A percentile compares a stretch with the other conserved stretches of the same genome.
Conservation (phyloP, 805 yeast species). For the Ogataea saltuana region DNA sequence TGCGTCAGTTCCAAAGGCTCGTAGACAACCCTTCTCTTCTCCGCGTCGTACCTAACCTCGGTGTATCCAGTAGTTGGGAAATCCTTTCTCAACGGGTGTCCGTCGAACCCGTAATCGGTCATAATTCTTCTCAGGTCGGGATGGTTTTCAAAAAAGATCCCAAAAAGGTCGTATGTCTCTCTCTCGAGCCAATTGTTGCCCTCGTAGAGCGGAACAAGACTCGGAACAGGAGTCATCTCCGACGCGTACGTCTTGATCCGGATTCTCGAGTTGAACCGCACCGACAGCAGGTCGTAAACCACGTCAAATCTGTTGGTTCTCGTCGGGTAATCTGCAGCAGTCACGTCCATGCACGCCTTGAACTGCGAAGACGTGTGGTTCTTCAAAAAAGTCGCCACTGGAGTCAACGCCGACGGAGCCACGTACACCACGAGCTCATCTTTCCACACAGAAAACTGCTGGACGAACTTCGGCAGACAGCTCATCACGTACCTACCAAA, state of each 20-base stretch:
- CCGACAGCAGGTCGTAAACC: slow-evolving; percentile 78
- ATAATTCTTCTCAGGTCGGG: slow-evolving; percentile 87
- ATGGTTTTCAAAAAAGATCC: slow-evolving; percentile 84
- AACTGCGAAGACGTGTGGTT: slow-evolving; percentile 82
- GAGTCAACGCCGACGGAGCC: slow-evolving; percentile 73
- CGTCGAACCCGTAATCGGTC: slow-evolving; percentile 92
- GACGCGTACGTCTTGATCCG: slow-evolving; percentile 87
- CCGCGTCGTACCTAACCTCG: slow-evolving; percentile 87
- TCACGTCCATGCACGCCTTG: slow-evolving; percentile 75
- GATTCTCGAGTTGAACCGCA: slow-evolving; percentile 82
- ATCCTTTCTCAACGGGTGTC: slow-evolving; percentile 88
- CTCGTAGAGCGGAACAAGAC: slow-evolving; percentile 66
- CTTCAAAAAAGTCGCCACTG: slow-evolving; percentile 67
- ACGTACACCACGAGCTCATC: slow-evolving; percentile 78
- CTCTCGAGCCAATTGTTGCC: slow-evolving; percentile 93
- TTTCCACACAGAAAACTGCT: slow-evolving; percentile 87
- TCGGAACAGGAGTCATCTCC: slow-evolving; percentile 80
- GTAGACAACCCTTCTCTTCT: slow-evolving; percentile 84
- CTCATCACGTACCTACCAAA: slow-evolving; percentile 80
- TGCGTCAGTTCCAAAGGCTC: slow-evolving; percentile 90
- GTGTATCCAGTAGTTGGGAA: slow-evolving; percentile 93
- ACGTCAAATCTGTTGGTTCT: slow-evolving; percentile 85
- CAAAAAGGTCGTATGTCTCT: slow-evolving; percentile 85
- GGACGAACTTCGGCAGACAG: slow-evolving; percentile 77
- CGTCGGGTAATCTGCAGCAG: slow-evolving; percentile 85